phyloP scores from a whole-genome alignment of 1,284 basidiomycete genomes.

The Rhodotorula sp. region DNA sequence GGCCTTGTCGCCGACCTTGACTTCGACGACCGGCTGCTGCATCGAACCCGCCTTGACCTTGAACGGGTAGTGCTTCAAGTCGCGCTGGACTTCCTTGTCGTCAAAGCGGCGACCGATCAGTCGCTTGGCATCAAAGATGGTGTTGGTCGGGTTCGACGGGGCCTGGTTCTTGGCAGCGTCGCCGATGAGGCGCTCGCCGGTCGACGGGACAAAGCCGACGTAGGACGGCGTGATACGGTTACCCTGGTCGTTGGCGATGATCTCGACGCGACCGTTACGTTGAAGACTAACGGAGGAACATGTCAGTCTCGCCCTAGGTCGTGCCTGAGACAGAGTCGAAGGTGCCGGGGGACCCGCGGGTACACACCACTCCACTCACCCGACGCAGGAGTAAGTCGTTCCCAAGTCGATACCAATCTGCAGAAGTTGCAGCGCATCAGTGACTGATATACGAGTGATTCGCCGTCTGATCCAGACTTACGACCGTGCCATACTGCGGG shows the following conservation, averaged over 20 bases:
- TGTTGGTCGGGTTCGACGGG: conserved; percentile 76
- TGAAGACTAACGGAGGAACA: conserved; percentile 64
- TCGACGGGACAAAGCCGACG: conserved; percentile 80
- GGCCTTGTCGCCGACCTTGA: conserved; percentile 29
- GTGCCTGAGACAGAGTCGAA: background rate
- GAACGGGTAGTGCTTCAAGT: conserved; percentile 75
- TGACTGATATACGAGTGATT: too few species aligned
- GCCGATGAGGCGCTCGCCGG: conserved; percentile 70
- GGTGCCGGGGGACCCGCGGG: background rate
- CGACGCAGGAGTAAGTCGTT: conserved; percentile 61
- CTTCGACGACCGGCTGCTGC: conserved; percentile 38
- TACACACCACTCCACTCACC: conserved; percentile 46
- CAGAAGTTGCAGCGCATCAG: background rate
- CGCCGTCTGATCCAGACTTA: conserved; percentile 8
- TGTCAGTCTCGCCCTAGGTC: background rate
- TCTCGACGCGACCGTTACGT: conserved; percentile 88
- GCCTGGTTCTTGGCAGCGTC: conserved; percentile 64
- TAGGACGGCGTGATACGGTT: conserved; percentile 87
- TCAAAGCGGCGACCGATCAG: conserved; percentile 81
- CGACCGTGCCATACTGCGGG: conserved; percentile 32
- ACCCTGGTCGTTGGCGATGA: conserved; percentile 88
- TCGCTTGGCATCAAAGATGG: conserved; percentile 96
- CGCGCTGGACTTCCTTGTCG: conserved; percentile 73
- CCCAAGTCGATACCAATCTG: conserved; percentile 58
- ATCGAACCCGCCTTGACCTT: conserved; percentile 43